These are phyloP conservation scores for Naematelia aurantialba DNA, from an alignment of 768 basidiomycete genomes.

Conservation along the genomic window DNA sequence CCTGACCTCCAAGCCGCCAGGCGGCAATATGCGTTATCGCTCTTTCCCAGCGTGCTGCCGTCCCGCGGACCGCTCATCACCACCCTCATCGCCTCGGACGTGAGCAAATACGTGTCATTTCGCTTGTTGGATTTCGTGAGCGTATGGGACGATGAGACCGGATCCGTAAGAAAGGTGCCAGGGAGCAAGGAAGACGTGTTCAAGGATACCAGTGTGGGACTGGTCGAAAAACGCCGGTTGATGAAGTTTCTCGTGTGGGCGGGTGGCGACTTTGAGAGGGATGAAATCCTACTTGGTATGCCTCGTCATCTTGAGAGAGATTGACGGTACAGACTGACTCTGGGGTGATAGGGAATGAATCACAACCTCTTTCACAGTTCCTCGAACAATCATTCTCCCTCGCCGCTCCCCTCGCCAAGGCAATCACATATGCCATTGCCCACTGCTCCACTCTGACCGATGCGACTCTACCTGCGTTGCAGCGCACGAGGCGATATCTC, in stretches of 20 bases:
- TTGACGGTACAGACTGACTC: background rate
- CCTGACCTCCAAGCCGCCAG: constrained; percentile 51
- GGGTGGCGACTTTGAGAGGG: constrained; percentile 65
- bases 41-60: constrained; percentile 77
- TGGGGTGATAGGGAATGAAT: constrained; percentile 53
- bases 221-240: constrained; percentile 80
- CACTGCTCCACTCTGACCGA: constrained; percentile 64
- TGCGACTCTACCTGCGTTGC: constrained; percentile 61
- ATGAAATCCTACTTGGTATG: constrained; percentile 33
- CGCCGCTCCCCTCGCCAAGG: constrained; percentile 57
- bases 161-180: constrained; percentile 59
- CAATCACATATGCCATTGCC: constrained; percentile 74
- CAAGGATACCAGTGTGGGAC: constrained; percentile 68
- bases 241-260: constrained; percentile 90
- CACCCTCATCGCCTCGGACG: constrained; percentile 72
- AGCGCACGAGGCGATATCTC: constrained; percentile 69
- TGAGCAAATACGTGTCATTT: constrained; percentile 87
- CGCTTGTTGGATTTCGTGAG: constrained; percentile 60
- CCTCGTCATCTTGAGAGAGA: background rate
- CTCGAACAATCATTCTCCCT: constrained; percentile 65
- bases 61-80: constrained; percentile 74
- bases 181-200: constrained; percentile 90
- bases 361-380: constrained; percentile 62
- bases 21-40: constrained; percentile 77
- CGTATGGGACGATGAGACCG: constrained; percentile 54